Conservation (phyloP, 345 rosid species). For the Brassica cretica region DNA sequence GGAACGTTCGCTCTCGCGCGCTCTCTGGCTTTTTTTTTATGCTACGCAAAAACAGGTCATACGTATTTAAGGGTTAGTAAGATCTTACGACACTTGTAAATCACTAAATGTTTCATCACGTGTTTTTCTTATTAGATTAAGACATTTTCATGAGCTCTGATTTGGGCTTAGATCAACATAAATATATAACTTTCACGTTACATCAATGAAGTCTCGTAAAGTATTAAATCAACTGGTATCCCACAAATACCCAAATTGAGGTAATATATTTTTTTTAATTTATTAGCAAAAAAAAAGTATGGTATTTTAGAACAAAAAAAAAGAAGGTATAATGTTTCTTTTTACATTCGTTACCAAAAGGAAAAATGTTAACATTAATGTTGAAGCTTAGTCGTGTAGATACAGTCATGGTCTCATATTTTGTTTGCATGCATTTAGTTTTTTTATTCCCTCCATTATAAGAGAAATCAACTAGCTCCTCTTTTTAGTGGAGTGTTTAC, state of each 20-base stretch:
- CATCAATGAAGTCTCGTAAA: neutral
- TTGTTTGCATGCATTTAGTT: neutral
- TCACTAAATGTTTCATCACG: neutral
- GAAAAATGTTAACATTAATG: neutral
- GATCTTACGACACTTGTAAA: neutral
- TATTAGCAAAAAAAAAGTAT: too few relatives aligned
- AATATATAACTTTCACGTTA: neutral
- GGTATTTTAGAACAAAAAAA: neutral
- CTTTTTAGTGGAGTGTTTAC: too few relatives aligned
- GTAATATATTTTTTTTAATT: too few relatives aligned
- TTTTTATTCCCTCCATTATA: too few relatives aligned
- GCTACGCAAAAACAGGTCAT: constrained; percentile 1
- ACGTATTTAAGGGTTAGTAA: neutral
- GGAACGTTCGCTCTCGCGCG: constrained; percentile 8
- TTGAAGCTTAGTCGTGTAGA: neutral
- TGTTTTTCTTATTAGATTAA: neutral
- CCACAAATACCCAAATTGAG: neutral
- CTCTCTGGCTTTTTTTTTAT: neutral
- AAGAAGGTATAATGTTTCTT: neutral
- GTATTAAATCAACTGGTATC: neutral
- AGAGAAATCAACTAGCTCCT: too few relatives aligned
- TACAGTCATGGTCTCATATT: neutral
- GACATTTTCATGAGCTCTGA: neutral
- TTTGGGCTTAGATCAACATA: neutral
- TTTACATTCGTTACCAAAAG: neutral